A percentile compares a stretch with the other conserved stretches of the same genome.
Evolutionary conservation across 306 rosid species (phyloP).

Genomic region (Mimosa pudica): DNA sequence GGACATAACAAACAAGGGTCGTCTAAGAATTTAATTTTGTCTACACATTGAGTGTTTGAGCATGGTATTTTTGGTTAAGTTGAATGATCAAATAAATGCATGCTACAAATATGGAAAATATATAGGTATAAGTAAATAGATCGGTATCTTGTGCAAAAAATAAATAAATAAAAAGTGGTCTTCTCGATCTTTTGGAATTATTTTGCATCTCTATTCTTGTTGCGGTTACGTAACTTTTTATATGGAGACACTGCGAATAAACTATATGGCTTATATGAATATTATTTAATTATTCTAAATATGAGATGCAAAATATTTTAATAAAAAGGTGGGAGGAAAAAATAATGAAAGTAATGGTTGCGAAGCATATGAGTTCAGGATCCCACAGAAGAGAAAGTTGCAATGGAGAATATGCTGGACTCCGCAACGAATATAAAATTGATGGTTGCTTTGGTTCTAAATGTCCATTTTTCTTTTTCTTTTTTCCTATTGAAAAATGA

Average conservation of each 20-base stretch:
- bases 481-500: not conserved
- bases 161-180: not conserved
- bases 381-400: not conserved
- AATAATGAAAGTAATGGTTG: no score
- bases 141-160: no score
- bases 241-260: not conserved
- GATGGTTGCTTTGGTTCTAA: not conserved
- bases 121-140: no score
- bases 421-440: slow-evolving; percentile 16
- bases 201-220: not conserved
- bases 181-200: not conserved
- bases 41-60: no score
- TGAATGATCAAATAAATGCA: no score
- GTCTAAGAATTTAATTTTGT: no score
- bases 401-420: not conserved
- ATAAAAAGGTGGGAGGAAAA: not conserved
- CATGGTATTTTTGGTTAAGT: no score
- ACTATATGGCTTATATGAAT: not conserved
- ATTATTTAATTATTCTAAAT: not conserved
- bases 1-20: no score
- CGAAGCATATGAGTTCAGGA: not conserved
- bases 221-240: not conserved
- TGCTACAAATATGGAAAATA: no score
- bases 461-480: not conserved
- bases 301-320: not conserved